Base-by-base conservation (phyloP, 2,329 filamentous ascomycete genomes). In the Trichoderma aggressivum region DNA sequence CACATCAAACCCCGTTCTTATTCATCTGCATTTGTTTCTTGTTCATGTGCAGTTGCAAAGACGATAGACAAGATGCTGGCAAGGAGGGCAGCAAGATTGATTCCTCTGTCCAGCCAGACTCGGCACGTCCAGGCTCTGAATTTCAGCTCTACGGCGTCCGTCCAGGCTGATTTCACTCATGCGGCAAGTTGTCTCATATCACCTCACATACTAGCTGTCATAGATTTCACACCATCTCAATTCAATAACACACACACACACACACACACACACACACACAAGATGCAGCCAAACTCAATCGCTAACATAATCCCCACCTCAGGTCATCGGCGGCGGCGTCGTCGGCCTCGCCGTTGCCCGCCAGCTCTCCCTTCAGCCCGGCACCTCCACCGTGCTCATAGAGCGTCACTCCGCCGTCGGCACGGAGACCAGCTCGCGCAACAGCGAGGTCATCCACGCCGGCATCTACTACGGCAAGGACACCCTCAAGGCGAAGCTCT, bases 391-490 rank as follows among this genome's bases (percentile, higher is more conserved):
- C 0, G 86, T 97, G 14, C 84, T 97, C 68, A 89, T 98, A 2
- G 94, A 98, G 81, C 89, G 92, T 30, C 92, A 97, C 84, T 81
- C 85, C 26, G 85, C 87, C 64, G 86, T 92, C 30, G 94, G 94
- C 63, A 95, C 90, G 32, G 94, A 98, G 83, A 97, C 94, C 0
- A 94, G 92, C 73, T 93, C 92, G 74, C 90, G 94, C 75, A 98
- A 97, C 84, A 95, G 92, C 78, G 94, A 98, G 87, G 95, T 98
- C 70, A 97, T 99, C 76, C 96, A 99, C 80, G 96, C 93, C 1
- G 96, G 96, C 16, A 87, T 98, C 74, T 98, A 98, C 86, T 98
- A 98, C 81, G 93, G 92, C 18, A 79, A 85, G 7, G 81, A 83
- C 53, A 91, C 90, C 1, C 88, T 98, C 67, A 99, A 99, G 82